Evolutionary conservation across 176 grass and related monocot genomes (phyloP), one percentile per base, ranked within the genome.

Genomic region (Chrysopogon serrulatus): DNA sequence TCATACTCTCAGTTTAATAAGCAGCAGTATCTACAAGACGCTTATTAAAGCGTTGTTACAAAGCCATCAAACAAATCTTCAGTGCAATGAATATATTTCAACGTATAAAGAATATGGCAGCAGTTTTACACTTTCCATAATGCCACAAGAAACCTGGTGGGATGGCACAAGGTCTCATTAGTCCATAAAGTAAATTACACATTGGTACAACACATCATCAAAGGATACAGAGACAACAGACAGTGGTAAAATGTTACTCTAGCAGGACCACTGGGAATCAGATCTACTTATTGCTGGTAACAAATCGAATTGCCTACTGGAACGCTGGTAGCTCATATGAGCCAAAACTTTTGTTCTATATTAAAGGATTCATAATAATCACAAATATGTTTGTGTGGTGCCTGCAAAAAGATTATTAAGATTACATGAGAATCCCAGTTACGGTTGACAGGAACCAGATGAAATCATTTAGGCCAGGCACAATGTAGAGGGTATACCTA

Each of bases 241-340:
- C 39, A 77, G n/a, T 5, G 28, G 53, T 37, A 45, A 30, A 51
- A 73, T 6, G 76, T 40, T 40, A 60, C 60, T 59, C n/a, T 31
- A 74, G 60, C 36, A 74, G 11, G 21, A 61, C 23, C 30, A 31
- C 23, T 10, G 40, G 21, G 54, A 68, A 40, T 80, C 40, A 13
- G 75, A 74, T 62, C 80, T 87, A 87, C n/a, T 87, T 87, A 87
- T 90, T 83, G 30, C 60, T 74, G 45, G 74, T 73, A 87, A 87
- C 59, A 75, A 90, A 90, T 83, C 14, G 4, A 90, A 90, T 87
- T 68, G 84, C 74, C 88, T 87, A 87, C 74, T 40, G 74, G 28
- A 78, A 42, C 35, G 45, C 27, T 40, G 74, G 70, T 43, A 85
- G 82, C 76, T 85, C 68, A 36, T 51, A 19, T 76, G 82, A 85